Percentiles rank a stretch among this genome's conserved stretches.
These are phyloP conservation scores for Shiraia sp. DNA, from an alignment of 2,329 filamentous ascomycete genomes.

Conservation along the genomic window DNA sequence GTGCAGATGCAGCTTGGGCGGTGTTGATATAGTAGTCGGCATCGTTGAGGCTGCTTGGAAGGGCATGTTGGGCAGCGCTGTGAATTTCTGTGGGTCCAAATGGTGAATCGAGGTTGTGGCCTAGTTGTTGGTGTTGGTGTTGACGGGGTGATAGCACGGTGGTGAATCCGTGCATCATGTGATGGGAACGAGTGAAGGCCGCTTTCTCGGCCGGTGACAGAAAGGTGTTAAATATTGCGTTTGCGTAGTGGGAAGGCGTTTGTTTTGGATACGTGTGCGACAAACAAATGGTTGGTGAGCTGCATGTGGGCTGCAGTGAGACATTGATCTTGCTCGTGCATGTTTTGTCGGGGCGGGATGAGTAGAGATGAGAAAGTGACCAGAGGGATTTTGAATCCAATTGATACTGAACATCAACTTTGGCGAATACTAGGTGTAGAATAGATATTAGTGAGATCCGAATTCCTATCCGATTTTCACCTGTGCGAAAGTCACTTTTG, in stretches of 20 bases:
- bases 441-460: too few species aligned
- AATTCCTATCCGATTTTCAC: too few species aligned
- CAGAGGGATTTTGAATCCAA: neutral
- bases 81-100: constrained; percentile 3
- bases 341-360: neutral
- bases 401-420: too few species aligned
- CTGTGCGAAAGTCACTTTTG: too few species aligned
- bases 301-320: constrained; percentile 23
- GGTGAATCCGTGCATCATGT: too few species aligned
- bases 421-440: too few species aligned
- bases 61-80: too few species aligned
- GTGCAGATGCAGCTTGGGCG: too few species aligned
- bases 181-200: neutral
- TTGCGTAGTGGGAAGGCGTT: neutral
- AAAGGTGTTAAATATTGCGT: neutral
- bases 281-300: constrained; percentile 26
- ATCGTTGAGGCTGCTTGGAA: too few species aligned
- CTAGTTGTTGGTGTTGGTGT: neutral
- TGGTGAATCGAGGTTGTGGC: constrained; percentile 1
- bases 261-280: constrained; percentile 28
- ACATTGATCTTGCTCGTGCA: constrained; percentile 23
- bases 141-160: neutral
- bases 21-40: too few species aligned
- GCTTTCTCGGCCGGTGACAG: neutral
- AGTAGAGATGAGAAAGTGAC: neutral